Evolutionary conservation across 108 stramenopile species (phyloP), one percentile per base, ranked within the genome.

Genomic region (Stephanodiscus triporus): DNA sequence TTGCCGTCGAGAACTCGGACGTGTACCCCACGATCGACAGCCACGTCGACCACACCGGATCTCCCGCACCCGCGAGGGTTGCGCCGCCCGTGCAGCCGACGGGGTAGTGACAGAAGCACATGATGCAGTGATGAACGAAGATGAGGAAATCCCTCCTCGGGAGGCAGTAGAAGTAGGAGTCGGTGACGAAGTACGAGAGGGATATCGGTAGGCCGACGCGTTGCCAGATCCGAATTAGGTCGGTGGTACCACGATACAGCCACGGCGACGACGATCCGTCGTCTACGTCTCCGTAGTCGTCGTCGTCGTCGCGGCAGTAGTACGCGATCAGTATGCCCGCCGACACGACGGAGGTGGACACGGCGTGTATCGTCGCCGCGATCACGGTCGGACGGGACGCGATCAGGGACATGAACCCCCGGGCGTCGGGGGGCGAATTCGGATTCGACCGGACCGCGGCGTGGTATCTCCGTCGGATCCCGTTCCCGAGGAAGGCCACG

Each of bases 31-130:
- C 56, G 22, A 80, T 63, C 3, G 78, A 80, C 13, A 80, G 49
- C 78, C 78, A 80, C 2, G 74, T 80, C 16, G 66, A 51, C 73
- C 73, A 80, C 26, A 63, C 58, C 19, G 51, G 42, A 48, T 80
- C 67, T 45, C 78, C 78, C 1, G 49, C 68, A 13, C 78, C 78
- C 17, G 49, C 40, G 2, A 80, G 4, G 40, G 57, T 54, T 1
- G 74, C 68, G 19, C 73, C 78, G 11, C 67, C 47, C 29, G 42
- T 37, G 53, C 75, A 68, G 56, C 42, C 29, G 26, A 80, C 74
- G 38, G 78, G 78, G 48, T 80, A 80, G 50, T 80, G 78, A 55
- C 78, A 80, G 48, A 80, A 56, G 32, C 73, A 75, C 78, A 80
- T 80, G 24, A 80, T 70, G 36, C 74, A 49, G 45, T 80, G 78